These are phyloP conservation scores for Cyclotella atomus DNA, from an alignment of 108 stramenopile species.

Conservation along the genomic window DNA sequence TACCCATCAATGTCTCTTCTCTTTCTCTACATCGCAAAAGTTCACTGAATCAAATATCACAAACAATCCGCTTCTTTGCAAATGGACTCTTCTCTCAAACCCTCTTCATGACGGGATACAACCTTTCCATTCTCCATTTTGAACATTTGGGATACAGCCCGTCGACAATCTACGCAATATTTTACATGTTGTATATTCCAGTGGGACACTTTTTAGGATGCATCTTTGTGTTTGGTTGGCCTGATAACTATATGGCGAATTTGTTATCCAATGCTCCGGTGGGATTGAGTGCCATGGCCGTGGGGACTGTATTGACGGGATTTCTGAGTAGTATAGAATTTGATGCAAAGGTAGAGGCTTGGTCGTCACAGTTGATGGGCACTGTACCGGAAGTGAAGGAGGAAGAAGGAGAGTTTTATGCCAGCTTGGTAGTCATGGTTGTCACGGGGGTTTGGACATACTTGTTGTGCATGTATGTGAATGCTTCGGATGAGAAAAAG, in stretches of 20 bases:
- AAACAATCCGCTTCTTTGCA: slow-evolving; percentile 79
- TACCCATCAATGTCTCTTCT: no score
- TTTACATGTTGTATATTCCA: slow-evolving; percentile 82
- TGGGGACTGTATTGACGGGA: slow-evolving; percentile 76
- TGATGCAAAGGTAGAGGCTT: slow-evolving; percentile 55
- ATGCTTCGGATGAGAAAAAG: slow-evolving; percentile 51
- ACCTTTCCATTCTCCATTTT: slow-evolving; percentile 60
- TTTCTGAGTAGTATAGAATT: slow-evolving; percentile 75
- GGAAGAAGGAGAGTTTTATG: slow-evolving; percentile 80
- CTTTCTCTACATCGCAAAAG: slow-evolving; percentile 20
- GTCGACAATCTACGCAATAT: slow-evolving; percentile 78
- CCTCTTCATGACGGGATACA: slow-evolving; percentile 82
- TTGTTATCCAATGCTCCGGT: slow-evolving; percentile 81
- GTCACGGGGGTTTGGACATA: slow-evolving; percentile 85
- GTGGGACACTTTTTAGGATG: slow-evolving; percentile 69
- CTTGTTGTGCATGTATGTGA: slow-evolving; percentile 70
- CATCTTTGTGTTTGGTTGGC: slow-evolving; percentile 88
- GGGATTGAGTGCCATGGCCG: slow-evolving; percentile 79
- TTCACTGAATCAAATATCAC: slow-evolving; percentile 64
- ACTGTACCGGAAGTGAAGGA: slow-evolving; percentile 21
- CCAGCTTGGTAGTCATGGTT: slow-evolving; percentile 76
- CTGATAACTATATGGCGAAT: slow-evolving; percentile 71
- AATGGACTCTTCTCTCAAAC: slow-evolving; percentile 74
- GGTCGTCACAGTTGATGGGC: slow-evolving; percentile 31
- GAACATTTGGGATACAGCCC: slow-evolving; percentile 55